These are phyloP conservation scores for Trichocladium uniseriatum DNA, from an alignment of 495 filamentous ascomycete species.

Conservation along the genomic window DNA sequence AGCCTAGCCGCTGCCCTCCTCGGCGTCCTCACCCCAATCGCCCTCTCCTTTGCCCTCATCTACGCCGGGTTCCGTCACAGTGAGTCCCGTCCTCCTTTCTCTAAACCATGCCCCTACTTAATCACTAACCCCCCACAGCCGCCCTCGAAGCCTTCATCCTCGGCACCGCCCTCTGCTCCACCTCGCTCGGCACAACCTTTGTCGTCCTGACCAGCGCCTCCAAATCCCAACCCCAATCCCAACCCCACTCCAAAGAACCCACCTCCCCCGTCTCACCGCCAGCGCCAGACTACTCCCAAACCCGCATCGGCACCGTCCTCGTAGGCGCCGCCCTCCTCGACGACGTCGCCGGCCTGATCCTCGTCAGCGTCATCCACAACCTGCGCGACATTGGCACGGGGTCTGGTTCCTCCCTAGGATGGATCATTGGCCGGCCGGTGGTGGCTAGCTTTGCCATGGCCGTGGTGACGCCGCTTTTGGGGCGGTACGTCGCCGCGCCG, in stretches of 20 bases:
- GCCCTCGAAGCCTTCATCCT: slow-evolving; percentile 61
- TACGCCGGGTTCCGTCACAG: slow-evolving; percentile 18
- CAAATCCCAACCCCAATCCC: slow-evolving; percentile 36
- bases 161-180: slow-evolving; percentile 67
- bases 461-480: slow-evolving; percentile 17
- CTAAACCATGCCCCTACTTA: background rate
- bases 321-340: slow-evolving; percentile 72
- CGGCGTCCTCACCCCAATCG: slow-evolving; percentile 57
- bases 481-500: slow-evolving; percentile 9
- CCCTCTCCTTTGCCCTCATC: slow-evolving; percentile 53
- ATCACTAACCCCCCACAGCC: slow-evolving; percentile 26
- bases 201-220: slow-evolving; percentile 50
- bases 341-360: slow-evolving; percentile 72
- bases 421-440: slow-evolving; percentile 23
- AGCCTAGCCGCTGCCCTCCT: slow-evolving; percentile 53
- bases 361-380: slow-evolving; percentile 56
- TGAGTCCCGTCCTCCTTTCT: background rate
- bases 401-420: slow-evolving; percentile 11
- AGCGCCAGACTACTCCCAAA: slow-evolving; percentile 45
- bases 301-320: slow-evolving; percentile 60
- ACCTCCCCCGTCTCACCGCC: too few species aligned
- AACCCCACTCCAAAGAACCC: slow-evolving; percentile 45
- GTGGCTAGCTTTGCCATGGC: slow-evolving; percentile 19
- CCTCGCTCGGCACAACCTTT: slow-evolving; percentile 72
- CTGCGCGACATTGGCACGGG: slow-evolving; percentile 26